A percentile compares a stretch with the other conserved stretches of the same genome.
These are phyloP conservation scores for Begonia masoniana DNA, from an alignment of 306 rosid genomes.

Conservation along the genomic window DNA sequence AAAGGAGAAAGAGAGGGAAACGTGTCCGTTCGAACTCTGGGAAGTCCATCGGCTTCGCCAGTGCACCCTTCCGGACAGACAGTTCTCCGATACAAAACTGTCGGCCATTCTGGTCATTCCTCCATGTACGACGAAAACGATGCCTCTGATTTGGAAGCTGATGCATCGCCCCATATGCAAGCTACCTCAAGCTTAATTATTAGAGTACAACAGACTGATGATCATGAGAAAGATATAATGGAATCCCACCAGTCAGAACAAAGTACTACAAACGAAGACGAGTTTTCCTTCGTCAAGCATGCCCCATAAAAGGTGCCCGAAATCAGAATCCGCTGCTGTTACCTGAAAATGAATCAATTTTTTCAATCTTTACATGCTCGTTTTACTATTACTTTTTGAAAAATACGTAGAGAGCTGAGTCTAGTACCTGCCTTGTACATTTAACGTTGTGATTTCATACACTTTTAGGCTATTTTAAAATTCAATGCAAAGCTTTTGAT, in stretches of 20 bases:
- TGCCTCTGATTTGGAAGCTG: conserved; percentile 6
- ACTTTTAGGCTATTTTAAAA: no score
- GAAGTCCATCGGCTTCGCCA: conserved; percentile 35
- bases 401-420: no score
- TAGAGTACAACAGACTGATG: conserved; percentile 33
- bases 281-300: conserved; percentile 38
- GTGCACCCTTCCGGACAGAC: conserved; percentile 31
- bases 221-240: conserved; percentile 8
- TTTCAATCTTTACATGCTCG: no score
- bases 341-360: no score
- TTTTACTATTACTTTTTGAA: no score
- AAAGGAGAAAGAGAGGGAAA: conserved; percentile 30
- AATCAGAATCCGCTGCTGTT: neutral
- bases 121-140: conserved; percentile 22
- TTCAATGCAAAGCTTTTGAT: no score
- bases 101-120: conserved; percentile 51
- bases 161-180: neutral
- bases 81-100: conserved; percentile 75
- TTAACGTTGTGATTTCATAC: no score
- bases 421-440: no score
- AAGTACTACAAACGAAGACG: conserved; percentile 22
- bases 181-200: neutral
- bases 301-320: conserved; percentile 4
- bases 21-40: conserved; percentile 16
- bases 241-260: conserved; percentile 10